A percentile compares a stretch with the other conserved stretches of the same genome.
phyloP scores from a whole-genome alignment of 179 eudicot genomes.

The Amaranthus tricolor region DNA sequence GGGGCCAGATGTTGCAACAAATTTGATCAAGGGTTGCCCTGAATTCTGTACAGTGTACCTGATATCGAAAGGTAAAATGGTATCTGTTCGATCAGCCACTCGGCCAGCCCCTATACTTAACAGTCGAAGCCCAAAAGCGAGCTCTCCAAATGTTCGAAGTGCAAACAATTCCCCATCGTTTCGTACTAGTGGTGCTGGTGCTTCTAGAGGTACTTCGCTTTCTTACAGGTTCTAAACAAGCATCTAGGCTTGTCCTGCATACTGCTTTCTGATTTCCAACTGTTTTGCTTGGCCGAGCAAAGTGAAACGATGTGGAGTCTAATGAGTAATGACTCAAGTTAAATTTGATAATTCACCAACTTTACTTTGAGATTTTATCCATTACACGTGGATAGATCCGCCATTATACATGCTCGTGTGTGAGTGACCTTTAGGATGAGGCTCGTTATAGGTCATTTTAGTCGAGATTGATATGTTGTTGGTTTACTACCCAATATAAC shows the following conservation, averaged over 20 bases:
- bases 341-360: too few relatives aligned
- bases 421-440: too few relatives aligned
- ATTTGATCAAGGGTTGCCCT: slow-evolving; percentile 26
- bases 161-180: neutral
- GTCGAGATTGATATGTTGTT: too few relatives aligned
- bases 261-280: neutral
- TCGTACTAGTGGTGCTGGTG: neutral
- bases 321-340: too few relatives aligned
- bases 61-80: slow-evolving; percentile 31
- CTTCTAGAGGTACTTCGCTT: slow-evolving; percentile 14
- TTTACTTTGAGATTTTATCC: too few relatives aligned
- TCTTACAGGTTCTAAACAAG: neutral
- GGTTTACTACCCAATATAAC: too few relatives aligned
- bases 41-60: slow-evolving; percentile 34
- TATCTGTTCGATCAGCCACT: slow-evolving; percentile 27
- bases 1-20: slow-evolving; percentile 33
- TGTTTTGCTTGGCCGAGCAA: neutral
- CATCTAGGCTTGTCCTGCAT: neutral
- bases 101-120: slow-evolving; percentile 8
- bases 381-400: too few relatives aligned
- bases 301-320: neutral
- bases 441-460: too few relatives aligned
- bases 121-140: neutral
- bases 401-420: too few relatives aligned
- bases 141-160: neutral